Conservation (phyloP, 1,139 yeast species). For the Geotrichum europaeum region DNA sequence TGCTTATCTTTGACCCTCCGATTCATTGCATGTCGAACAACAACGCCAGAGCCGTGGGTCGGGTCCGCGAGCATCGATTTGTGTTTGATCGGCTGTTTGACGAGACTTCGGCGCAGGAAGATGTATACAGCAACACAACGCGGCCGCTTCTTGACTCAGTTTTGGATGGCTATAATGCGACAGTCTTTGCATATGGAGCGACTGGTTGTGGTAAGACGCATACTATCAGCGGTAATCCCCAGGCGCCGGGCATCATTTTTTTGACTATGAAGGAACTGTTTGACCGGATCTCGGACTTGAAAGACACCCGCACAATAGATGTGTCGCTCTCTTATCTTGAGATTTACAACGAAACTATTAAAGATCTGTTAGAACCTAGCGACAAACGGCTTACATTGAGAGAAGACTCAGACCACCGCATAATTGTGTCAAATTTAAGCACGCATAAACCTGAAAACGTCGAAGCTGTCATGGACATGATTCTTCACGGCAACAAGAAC, state of each 20-base stretch:
- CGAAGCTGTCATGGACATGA: slow-evolving; percentile 76
- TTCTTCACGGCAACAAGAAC: slow-evolving; percentile 63
- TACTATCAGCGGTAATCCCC: slow-evolving; percentile 73
- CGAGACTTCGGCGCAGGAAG: slow-evolving; percentile 54
- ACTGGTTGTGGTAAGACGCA: slow-evolving; percentile 98
- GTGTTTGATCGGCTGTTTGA: slow-evolving; percentile 79
- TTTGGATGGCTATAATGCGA: slow-evolving; percentile 79
- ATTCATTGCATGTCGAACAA: slow-evolving; percentile 38
- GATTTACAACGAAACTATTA: slow-evolving; percentile 82
- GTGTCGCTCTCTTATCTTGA: slow-evolving; percentile 71
- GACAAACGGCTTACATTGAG: slow-evolving; percentile 50
- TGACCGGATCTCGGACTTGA: slow-evolving; percentile 47
- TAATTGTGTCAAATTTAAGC: slow-evolving; percentile 69
- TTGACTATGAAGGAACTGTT: slow-evolving; percentile 74
- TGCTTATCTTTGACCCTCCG: slow-evolving; percentile 87
- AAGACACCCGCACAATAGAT: slow-evolving; percentile 54
- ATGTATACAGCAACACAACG: slow-evolving; percentile 63
- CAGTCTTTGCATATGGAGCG: slow-evolving; percentile 96
- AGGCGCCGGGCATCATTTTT: slow-evolving; percentile 74
- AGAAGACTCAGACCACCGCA: slow-evolving; percentile 64
- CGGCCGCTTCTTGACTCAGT: slow-evolving; percentile 67
- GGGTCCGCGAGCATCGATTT: slow-evolving; percentile 71
- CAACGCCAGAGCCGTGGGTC: slow-evolving; percentile 26
- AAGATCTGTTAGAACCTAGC: slow-evolving; percentile 61
- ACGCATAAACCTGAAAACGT: slow-evolving; percentile 55